Evolutionary conservation across 1,284 basidiomycete genomes (phyloP).

Genomic region (Sphaerobolus stellatus): DNA sequence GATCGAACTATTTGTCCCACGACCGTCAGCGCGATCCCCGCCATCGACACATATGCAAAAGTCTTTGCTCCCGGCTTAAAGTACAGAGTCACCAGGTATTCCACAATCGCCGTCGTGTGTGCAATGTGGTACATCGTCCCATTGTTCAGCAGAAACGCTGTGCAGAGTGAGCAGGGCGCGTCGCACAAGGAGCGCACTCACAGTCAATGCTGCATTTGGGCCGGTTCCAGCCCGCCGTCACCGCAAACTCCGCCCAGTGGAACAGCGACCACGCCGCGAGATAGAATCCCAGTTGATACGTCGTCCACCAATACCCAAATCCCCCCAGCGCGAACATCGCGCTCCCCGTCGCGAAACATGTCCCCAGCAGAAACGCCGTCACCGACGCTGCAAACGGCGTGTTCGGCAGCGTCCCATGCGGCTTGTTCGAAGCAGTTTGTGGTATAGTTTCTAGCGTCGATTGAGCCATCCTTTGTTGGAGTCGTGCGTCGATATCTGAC

Average conservation of each 20-base stretch:
- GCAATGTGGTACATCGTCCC: constrained; percentile 85
- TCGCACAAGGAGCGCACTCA: constrained; percentile 43
- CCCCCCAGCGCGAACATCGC: constrained; percentile 49
- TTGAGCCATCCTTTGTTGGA: too few species aligned
- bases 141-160: constrained; percentile 95
- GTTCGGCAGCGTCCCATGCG: constrained; percentile 73
- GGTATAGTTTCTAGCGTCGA: constrained; percentile 54
- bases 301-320: constrained; percentile 60
- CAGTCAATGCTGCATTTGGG: constrained; percentile 92
- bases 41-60: constrained; percentile 47
- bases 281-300: constrained; percentile 81
- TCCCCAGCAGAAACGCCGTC: constrained; percentile 76
- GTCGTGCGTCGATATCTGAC: too few species aligned
- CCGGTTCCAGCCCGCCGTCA: constrained; percentile 94
- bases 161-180: too few species aligned
- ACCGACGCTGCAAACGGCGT: constrained; percentile 73
- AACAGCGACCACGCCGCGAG: constrained; percentile 79
- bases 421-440: constrained; percentile 28
- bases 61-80: constrained; percentile 62
- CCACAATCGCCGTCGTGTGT: constrained; percentile 73
- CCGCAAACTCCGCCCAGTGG: constrained; percentile 93
- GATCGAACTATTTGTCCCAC: constrained; percentile 81
- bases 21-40: constrained; percentile 61
- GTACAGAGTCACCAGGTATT: constrained; percentile 76
- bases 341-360: constrained; percentile 55